Conservation (phyloP, 164 flowering plant genomes). For the Malania oleifera region DNA sequence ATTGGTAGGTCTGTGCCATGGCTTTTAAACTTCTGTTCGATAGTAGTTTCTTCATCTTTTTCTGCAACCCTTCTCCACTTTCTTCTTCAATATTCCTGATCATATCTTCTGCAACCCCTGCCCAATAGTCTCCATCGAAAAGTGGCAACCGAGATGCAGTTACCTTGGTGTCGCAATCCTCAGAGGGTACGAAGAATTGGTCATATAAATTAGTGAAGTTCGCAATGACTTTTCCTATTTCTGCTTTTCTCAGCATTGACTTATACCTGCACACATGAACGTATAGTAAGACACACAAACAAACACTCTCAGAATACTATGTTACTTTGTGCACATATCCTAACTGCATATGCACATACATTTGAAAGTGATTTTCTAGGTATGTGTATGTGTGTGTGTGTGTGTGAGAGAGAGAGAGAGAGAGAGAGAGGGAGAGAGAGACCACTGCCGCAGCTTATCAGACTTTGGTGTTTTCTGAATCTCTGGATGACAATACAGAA, state of each 20-base stretch:
- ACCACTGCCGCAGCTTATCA: slow-evolving; percentile 49
- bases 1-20: no score
- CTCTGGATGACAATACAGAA: slow-evolving; percentile 51
- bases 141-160: slow-evolving; percentile 66
- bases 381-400: no score
- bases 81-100: slow-evolving; percentile 30
- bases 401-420: no score
- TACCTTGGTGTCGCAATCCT: slow-evolving; percentile 31
- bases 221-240: slow-evolving; percentile 32
- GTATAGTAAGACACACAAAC: no score
- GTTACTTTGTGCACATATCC: no score
- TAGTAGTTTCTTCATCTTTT: slow-evolving; percentile 17
- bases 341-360: no score
- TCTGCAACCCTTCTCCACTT: slow-evolving; percentile 16
- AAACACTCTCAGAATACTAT: no score
- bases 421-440: slow-evolving; percentile 12
- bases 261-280: slow-evolving; percentile 40
- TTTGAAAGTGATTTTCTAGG: no score
- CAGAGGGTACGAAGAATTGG: slow-evolving; percentile 35
- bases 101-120: slow-evolving; percentile 39
- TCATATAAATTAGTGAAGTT: slow-evolving; percentile 48
- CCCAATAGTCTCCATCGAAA: slow-evolving; percentile 70
- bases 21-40: no score
- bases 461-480: slow-evolving; percentile 47
- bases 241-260: slow-evolving; percentile 49